Percentiles rank a stretch among this genome's conserved stretches.
Evolutionary conservation across 305 asterid genomes (phyloP).

Genomic region (Solanum hybrid): DNA sequence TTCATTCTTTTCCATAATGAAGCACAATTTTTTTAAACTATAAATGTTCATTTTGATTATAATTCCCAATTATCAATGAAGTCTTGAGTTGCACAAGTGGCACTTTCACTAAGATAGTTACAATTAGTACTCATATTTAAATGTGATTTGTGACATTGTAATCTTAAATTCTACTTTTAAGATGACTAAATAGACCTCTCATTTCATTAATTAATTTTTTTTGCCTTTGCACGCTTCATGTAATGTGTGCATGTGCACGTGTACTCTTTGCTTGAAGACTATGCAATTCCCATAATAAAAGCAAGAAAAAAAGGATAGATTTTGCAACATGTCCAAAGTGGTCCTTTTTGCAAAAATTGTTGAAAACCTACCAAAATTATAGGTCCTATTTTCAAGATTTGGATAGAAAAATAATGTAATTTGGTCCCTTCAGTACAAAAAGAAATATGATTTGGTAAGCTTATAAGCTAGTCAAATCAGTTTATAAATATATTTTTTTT

Average conservation of each 20-base stretch:
- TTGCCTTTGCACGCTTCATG: conserved; percentile 2
- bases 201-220: conserved; percentile 8
- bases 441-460: neutral
- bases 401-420: neutral
- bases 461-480: neutral
- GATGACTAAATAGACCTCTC: conserved; percentile 34
- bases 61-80: neutral
- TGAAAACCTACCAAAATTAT: neutral
- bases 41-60: neutral
- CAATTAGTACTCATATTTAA: neutral
- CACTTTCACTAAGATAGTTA: neutral
- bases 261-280: conserved; percentile 39
- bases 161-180: conserved; percentile 27
- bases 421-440: neutral
- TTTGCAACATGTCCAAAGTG: conserved; percentile 25
- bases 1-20: neutral
- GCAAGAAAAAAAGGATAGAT: conserved; percentile 11
- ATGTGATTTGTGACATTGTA: conserved; percentile 24
- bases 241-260: conserved; percentile 48
- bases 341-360: conserved; percentile 10
- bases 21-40: neutral
- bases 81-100: neutral
- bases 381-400: neutral
- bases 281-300: conserved; percentile 40
- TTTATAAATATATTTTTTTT: neutral